A percentile compares a stretch with the other conserved stretches of the same genome.
Conservation (phyloP, 495 filamentous ascomycete genomes). For the Podospora fimiseda region DNA sequence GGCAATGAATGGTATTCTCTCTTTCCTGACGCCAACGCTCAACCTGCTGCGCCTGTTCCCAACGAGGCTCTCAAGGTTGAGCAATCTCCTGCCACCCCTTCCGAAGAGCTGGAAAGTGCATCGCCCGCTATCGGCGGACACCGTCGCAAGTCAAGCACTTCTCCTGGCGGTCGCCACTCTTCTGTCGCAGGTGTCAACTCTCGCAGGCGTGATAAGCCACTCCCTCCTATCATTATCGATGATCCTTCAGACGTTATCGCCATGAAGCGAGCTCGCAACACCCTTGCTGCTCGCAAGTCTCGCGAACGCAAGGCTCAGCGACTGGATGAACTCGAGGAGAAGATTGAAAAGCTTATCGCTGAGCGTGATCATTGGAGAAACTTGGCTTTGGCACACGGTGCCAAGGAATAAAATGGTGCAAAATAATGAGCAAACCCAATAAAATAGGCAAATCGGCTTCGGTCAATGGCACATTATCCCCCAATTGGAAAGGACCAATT, state of each 20-base stretch:
- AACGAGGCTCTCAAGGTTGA: conserved; percentile 23
- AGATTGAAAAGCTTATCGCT: conserved; percentile 41
- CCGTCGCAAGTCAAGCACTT: conserved; percentile 40
- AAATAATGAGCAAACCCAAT: neutral
- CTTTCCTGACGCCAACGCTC: conserved; percentile 50
- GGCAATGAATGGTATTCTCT: conserved; percentile 56
- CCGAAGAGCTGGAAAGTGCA: conserved; percentile 34
- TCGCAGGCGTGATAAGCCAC: conserved; percentile 67
- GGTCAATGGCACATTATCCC: conserved; percentile 27
- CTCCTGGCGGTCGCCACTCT: conserved; percentile 54
- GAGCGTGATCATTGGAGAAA: conserved; percentile 57
- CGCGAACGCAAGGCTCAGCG: conserved; percentile 73
- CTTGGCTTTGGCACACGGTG: conserved; percentile 40
- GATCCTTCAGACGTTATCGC: conserved; percentile 67
- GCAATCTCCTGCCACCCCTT: conserved; percentile 39
- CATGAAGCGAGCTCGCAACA: conserved; percentile 92
- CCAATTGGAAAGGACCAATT: conserved; percentile 17
- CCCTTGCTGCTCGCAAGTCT: conserved; percentile 90
- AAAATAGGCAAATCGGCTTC: conserved; percentile 24
- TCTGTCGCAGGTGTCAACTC: conserved; percentile 62
- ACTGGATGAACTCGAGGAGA: conserved; percentile 55
- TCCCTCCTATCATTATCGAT: conserved; percentile 69
- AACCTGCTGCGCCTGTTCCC: conserved; percentile 1
- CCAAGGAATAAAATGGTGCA: conserved; percentile 25
- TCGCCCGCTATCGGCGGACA: conserved; percentile 23